Evolutionary conservation across 257 asterid species (phyloP), one percentile per base, ranked within the genome.

Genomic region (Gardenia jasminoides): DNA sequence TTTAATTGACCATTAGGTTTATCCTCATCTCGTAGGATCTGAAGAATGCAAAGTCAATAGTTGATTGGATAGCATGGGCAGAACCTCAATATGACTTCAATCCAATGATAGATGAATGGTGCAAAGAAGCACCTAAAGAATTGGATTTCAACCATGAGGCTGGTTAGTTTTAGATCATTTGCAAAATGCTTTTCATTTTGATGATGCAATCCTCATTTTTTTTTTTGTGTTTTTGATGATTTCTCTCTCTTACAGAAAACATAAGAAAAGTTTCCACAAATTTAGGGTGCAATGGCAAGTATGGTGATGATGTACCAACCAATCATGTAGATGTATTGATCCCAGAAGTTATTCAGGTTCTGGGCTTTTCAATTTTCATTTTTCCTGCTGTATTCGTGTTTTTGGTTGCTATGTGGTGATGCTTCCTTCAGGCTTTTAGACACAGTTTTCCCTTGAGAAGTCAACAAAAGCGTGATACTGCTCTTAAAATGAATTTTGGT

Each of bases 1-100:
- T 36, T 36, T 61, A 43, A 72, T 41, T 43, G 58, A 31, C 80
- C 66, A 44, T 80, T 54, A 58, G 67, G 31, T 70, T 47, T 72
- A 72, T 79, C 33, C 36, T 71, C 48, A 24, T 80, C 64, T 81
- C 79, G 62, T 91, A 94, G 98, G 99, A 94, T 85, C 87, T 94
- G 88, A 94, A 91, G 82, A 93, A 93, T 86, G 98, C 99, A 8
- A 94, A 94, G 88, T 88, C 96, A 58, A 85, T 94, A 79, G 94
- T 93, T 82, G 99, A 94, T 85, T 94, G 99, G 99, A 88, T 94
- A 82, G 99, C 99, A 68, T 94, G 99, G 99, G 99, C 98, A 47
- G 99, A 94, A 87, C 97, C 99, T 47, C 99, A 94, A 54, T 94
- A 93, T 83, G 76, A 94, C 85, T 94, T 94, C 86, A 93, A 93